A percentile compares a stretch with the other conserved stretches of the same genome.
These are phyloP conservation scores for Typha latifolia DNA, from an alignment of 176 grass and related monocot genomes.

Conservation along the genomic window DNA sequence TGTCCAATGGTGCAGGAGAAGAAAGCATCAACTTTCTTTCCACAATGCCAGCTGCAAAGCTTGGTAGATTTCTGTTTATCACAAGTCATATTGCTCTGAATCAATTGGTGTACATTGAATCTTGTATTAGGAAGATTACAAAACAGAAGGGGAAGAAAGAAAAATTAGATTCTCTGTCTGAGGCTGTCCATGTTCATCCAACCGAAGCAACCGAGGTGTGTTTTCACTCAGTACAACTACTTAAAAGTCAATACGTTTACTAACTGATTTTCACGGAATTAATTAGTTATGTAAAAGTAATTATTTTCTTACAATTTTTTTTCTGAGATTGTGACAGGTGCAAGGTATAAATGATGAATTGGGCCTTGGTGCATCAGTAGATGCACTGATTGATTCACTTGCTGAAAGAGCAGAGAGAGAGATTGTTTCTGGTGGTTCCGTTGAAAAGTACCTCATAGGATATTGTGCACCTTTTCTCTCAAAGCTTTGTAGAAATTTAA, in stretches of 20 bases:
- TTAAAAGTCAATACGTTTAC: not conserved
- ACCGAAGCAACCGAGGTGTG: constrained; percentile 50
- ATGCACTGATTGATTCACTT: constrained; percentile 70
- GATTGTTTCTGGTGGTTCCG: constrained; percentile 54
- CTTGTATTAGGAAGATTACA: constrained; percentile 65
- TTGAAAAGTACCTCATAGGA: constrained; percentile 69
- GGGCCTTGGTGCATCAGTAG: constrained; percentile 59
- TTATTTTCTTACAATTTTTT: constrained; percentile 3
- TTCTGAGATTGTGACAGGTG: constrained; percentile 26
- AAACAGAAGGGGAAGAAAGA: constrained; percentile 81
- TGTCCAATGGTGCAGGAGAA: constrained; percentile 25
- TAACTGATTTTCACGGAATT: not conserved
- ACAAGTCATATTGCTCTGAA: constrained; percentile 76
- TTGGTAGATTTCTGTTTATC: constrained; percentile 88
- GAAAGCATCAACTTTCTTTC: constrained; percentile 26
- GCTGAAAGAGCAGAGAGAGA: constrained; percentile 80
- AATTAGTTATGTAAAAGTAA: not conserved
- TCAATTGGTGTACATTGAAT: constrained; percentile 92
- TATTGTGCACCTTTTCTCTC: constrained; percentile 72
- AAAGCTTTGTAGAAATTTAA: constrained; percentile 73
- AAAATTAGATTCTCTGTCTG: constrained; percentile 25
- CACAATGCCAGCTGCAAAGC: constrained; percentile 43
- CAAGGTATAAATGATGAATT: constrained; percentile 89
- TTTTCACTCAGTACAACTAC: not conserved
- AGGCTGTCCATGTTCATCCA: constrained; percentile 19